Percentiles rank a stretch among this genome's conserved stretches.
phyloP scores from a whole-genome alignment of 2,329 filamentous ascomycete species.

The Nemania bipapillata region DNA sequence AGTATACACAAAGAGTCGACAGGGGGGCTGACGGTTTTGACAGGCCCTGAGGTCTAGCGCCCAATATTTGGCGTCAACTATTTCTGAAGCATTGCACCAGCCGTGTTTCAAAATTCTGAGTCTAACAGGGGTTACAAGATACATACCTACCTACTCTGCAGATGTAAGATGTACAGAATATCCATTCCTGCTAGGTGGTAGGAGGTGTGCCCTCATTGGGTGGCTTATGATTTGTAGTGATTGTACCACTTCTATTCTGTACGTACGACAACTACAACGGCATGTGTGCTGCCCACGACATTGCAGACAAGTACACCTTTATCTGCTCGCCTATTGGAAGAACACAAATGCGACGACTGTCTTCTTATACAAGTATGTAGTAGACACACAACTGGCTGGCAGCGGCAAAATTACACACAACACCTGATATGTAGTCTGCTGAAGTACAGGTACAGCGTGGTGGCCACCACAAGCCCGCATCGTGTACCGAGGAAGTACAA shows the following conservation, averaged over 20 bases:
- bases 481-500: not conserved
- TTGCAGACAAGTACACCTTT: not conserved
- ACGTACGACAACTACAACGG: not conserved
- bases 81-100: conserved; percentile 63
- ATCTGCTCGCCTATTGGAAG: not conserved
- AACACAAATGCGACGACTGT: not conserved
- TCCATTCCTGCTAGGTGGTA: no score
- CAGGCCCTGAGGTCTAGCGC: conserved; percentile 51
- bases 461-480: not conserved
- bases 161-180: not conserved
- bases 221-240: not conserved
- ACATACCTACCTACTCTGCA: not conserved
- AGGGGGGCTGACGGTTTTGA: conserved; percentile 33
- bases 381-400: not conserved
- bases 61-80: conserved; percentile 52
- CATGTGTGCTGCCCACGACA: not conserved
- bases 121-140: conserved; percentile 26
- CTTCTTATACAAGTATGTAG: not conserved
- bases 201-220: conserved; percentile 37
- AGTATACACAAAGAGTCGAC: not conserved
- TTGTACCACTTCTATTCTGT: no score
- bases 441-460: not conserved
- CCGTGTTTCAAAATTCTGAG: conserved; percentile 58
- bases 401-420: not conserved
- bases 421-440: not conserved